These are phyloP conservation scores for Suillus alpinus DNA, from an alignment of 768 basidiomycete species.

Conservation along the genomic window DNA sequence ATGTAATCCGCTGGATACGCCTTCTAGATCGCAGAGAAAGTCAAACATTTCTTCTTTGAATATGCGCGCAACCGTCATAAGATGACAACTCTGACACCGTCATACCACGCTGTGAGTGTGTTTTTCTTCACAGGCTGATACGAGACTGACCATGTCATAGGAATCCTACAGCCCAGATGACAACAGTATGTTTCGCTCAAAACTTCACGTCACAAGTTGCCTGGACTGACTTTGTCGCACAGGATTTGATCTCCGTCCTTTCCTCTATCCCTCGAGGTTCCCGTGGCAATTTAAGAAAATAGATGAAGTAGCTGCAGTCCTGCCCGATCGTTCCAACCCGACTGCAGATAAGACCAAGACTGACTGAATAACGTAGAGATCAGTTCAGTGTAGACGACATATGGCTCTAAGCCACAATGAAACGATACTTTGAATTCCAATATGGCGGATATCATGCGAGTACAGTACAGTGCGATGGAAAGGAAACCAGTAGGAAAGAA, in stretches of 20 bases:
- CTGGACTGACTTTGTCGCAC: conserved; percentile 7
- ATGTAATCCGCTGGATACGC: not conserved
- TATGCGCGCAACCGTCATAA: conserved; percentile 97
- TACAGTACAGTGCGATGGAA: not conserved
- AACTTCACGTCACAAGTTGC: not conserved
- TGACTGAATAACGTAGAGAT: conserved; percentile 35
- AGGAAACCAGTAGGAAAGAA: not conserved
- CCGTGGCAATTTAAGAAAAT: conserved; percentile 98
- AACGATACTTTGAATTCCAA: not conserved
- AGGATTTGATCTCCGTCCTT: conserved; percentile 96
- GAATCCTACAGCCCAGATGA: conserved; percentile 97
- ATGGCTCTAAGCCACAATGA: not conserved
- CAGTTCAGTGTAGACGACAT: conserved; percentile 12
- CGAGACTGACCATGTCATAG: conserved; percentile 35
- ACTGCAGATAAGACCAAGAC: conserved; percentile 45
- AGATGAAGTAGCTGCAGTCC: conserved; percentile 72
- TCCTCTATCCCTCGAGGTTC: conserved; percentile 93
- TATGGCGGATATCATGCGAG: not conserved
- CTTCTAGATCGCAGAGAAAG: conserved; percentile 88
- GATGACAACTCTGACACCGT: conserved; percentile 95
- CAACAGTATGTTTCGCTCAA: conserved; percentile 62
- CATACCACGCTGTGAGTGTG: conserved; percentile 83
- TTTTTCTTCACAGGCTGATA: not conserved
- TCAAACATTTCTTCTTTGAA: conserved; percentile 96
- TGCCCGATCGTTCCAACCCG: conserved; percentile 66